Conservation (phyloP, 306 rosid genomes). For the Betula pendula region DNA sequence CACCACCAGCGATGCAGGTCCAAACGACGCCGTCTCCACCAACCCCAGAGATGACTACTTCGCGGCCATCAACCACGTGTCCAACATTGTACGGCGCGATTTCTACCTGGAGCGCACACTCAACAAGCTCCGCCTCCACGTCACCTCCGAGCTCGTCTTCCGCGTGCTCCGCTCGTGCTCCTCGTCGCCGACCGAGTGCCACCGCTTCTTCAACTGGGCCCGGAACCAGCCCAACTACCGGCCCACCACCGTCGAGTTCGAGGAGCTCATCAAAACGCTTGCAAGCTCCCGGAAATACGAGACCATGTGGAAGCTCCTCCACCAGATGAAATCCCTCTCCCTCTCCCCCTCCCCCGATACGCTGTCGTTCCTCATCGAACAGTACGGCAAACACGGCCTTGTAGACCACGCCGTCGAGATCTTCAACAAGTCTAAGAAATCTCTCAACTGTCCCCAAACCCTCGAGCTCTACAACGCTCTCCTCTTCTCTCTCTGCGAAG, state of each 20-base stretch:
- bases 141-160: constrained; percentile 84
- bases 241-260: constrained; percentile 84
- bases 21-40: not conserved
- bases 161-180: constrained; percentile 89
- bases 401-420: constrained; percentile 71
- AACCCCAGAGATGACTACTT: constrained; percentile 66
- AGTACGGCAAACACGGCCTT: constrained; percentile 73
- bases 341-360: constrained; percentile 65
- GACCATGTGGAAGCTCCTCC: constrained; percentile 79
- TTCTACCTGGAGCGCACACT: constrained; percentile 91
- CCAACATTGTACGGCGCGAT: constrained; percentile 88
- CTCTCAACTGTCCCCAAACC: constrained; percentile 53
- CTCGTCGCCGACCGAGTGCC: constrained; percentile 50
- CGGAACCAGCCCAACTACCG: constrained; percentile 56
- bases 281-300: constrained; percentile 64
- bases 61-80: constrained; percentile 75
- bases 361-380: constrained; percentile 56
- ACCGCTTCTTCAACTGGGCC: constrained; percentile 95
- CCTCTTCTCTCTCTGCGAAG: constrained; percentile 68
- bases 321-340: constrained; percentile 52
- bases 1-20: not conserved
- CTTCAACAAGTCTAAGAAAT: constrained; percentile 52
- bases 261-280: constrained; percentile 72
- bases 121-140: constrained; percentile 70
- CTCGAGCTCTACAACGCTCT: constrained; percentile 61